Conservation (phyloP, 2,329 filamentous ascomycete species). For the Macroventuria anomochaeta region DNA sequence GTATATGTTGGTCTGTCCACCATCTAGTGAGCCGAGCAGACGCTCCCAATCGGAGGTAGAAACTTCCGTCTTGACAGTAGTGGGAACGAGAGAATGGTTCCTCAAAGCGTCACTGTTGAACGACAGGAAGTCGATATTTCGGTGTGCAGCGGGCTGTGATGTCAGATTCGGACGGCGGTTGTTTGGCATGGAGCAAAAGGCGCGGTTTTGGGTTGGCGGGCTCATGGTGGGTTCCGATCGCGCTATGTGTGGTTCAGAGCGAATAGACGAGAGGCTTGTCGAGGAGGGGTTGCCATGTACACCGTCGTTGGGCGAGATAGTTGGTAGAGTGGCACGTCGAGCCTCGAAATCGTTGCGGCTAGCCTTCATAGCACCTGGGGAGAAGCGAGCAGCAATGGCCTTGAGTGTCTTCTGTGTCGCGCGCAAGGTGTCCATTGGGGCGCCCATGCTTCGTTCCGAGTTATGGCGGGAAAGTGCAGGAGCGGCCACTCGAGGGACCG, state of each 20-base stretch:
- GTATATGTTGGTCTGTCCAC: conserved; percentile 82
- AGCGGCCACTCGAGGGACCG: conserved; percentile 44
- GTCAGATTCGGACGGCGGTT: conserved; percentile 46
- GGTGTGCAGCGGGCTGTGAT: conserved; percentile 29
- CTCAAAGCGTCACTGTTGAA: conserved; percentile 51
- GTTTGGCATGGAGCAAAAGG: conserved; percentile 39
- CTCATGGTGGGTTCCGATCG: conserved; percentile 58
- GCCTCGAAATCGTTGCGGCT: conserved; percentile 38
- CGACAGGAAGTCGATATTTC: conserved; percentile 58
- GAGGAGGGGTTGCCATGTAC: conserved; percentile 55
- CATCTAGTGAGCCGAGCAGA: conserved; percentile 78
- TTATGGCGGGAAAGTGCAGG: conserved; percentile 55
- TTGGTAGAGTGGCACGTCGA: conserved; percentile 53
- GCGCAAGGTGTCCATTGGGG: conserved; percentile 48
- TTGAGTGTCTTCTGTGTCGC: conserved; percentile 57
- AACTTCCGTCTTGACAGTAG: conserved; percentile 55
- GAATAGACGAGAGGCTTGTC: conserved; percentile 58
- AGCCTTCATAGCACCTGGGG: conserved; percentile 38
- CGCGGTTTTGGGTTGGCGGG: conserved; percentile 45
- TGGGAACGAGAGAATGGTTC: conserved; percentile 39
- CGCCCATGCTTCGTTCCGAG: conserved; percentile 50
- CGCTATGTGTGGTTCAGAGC: conserved; percentile 52
- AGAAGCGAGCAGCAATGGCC: conserved; percentile 56
- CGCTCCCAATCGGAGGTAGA: conserved; percentile 81
- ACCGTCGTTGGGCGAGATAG: conserved; percentile 51